Percentiles rank a stretch among this genome's conserved stretches.
Evolutionary conservation across 2,329 filamentous ascomycete species (phyloP).

Genomic region (Thielaviopsis euricoi): DNA sequence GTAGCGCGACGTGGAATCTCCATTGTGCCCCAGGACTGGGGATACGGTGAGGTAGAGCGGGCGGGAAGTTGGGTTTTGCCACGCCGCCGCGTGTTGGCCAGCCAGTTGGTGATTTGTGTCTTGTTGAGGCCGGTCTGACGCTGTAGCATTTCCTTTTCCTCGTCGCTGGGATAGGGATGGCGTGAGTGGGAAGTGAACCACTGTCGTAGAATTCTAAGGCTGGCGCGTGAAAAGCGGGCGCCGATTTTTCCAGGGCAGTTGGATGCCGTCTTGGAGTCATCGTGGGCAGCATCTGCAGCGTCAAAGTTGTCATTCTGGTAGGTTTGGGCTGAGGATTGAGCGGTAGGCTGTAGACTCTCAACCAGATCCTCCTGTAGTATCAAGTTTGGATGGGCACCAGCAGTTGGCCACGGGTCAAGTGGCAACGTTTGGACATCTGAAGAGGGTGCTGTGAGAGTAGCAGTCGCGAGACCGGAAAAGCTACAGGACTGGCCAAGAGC

Average conservation of each 20-base stretch:
- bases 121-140: conserved; percentile 64
- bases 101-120: conserved; percentile 79
- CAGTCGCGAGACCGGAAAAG: conserved; percentile 25
- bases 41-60: conserved; percentile 51
- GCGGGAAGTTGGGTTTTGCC: conserved; percentile 54
- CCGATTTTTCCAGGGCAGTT: conserved; percentile 36
- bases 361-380: conserved; percentile 11
- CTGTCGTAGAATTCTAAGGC: conserved; percentile 63
- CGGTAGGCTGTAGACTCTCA: neutral
- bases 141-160: conserved; percentile 69
- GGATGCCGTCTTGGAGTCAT: neutral
- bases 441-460: neutral
- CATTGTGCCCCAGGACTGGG: conserved; percentile 37
- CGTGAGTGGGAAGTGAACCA: conserved; percentile 69
- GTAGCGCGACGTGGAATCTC: conserved; percentile 53
- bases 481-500: conserved; percentile 42
- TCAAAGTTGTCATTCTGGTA: neutral
- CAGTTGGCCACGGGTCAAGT: conserved; percentile 28
- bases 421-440: conserved; percentile 21
- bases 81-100: conserved; percentile 73
- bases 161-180: conserved; percentile 76
- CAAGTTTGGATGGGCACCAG: conserved; percentile 26
- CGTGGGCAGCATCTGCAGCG: neutral
- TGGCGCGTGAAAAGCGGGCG: conserved; percentile 63
- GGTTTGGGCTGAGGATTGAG: neutral